Base-by-base conservation (phyloP, 2,329 filamentous ascomycete species). In the Shiraia bambusicola region DNA sequence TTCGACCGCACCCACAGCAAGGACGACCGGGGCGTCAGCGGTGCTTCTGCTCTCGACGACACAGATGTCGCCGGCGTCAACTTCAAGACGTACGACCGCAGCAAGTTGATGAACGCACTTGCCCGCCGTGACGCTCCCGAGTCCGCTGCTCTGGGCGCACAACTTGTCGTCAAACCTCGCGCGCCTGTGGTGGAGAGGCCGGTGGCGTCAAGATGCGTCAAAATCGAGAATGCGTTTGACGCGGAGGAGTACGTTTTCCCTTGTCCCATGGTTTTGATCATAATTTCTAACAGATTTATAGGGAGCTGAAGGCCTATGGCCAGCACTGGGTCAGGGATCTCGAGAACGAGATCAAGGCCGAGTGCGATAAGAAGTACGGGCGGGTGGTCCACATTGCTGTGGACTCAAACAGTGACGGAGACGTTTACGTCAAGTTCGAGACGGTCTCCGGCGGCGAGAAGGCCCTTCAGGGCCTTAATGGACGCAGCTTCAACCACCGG, bases 381-480 rank as follows among this genome's bases (percentile, higher is more conserved):
- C 88, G 92, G 61, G 92, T 98, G 63, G 90, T 97, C 70, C 93
- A 98, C 82, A 94, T 97, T 72, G 82, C 90, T 59, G 81, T 95
- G 72, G 92, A 97, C 76, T 83, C 87, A 56, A 94, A 95, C 74
- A 93, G 90, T 34, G 83, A 87, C 70, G 93, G 93, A 72, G 93
- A 98, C 68, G 92, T 98, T 60, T 98, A 95, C 72, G 84, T 98
- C 70, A 98, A 98, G 72, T 98, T 98, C 75, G 90, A 95, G 72
- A 87, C 89, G 64, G 88, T 97, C 50, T 83, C 91, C 69, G 92
- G 92, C 59, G 92, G 92, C 67, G 89, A 96, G 73, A 97, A 96
- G 68, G 93, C 93, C 61, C 94, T 97, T 74, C 94, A 95, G 70
- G 93, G 93, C 65, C 82, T 98, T 50, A 97, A 98, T 71, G 93